Base-by-base conservation (phyloP, 2,329 filamentous ascomycete genomes). In the Akanthomyces lecanii region DNA sequence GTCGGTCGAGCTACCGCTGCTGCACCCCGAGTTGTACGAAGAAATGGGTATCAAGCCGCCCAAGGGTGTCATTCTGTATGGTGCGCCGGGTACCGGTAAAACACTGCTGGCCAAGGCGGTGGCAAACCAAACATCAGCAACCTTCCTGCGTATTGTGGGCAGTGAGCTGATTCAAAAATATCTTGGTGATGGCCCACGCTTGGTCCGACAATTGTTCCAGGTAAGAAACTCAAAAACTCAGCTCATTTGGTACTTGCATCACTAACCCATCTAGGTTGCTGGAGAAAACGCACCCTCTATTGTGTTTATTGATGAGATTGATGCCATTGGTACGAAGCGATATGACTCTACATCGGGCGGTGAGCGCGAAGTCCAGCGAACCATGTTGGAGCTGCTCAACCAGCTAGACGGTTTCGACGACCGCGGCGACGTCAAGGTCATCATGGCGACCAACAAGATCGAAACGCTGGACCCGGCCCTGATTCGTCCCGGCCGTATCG, bases 401-500 rank as follows among this genome's bases (percentile, higher is more conserved):
- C 95, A 99, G 80, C 88, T 99, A 10, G 95, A 99, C 75, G 95
- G 95, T 71, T 99, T 99, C 79, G 95, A 99, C 74, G 96, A 99
- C 77, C 91, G 95, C 65, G 96, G 95, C 69, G 95, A 99, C 74
- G 94, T 99, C 78, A 99, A 99, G 82, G 95, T 99, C 66, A 94
- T 99, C 76, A 98, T 99, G 93, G 96, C 95, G 14, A 99, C 95
- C 69, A 99, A 99, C 87, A 99, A 99, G 86, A 99, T 99, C 69
- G 96, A 99, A 69, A 96, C 92, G 4, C 84, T 99, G 33, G 96
- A 99, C 73, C 95, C 95, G 62, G 95, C 95, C 21, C 83, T 99
- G 69, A 99, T 99, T 73, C 89, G 95, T 69, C 95, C 95, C 51
- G 95, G 95, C 67, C 93, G 95, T 84, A 99, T 99, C 76, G 95